Evolutionary conservation across 768 basidiomycete species (phyloP), one percentile per base, ranked within the genome.

Genomic region (Amanita muscaria): DNA sequence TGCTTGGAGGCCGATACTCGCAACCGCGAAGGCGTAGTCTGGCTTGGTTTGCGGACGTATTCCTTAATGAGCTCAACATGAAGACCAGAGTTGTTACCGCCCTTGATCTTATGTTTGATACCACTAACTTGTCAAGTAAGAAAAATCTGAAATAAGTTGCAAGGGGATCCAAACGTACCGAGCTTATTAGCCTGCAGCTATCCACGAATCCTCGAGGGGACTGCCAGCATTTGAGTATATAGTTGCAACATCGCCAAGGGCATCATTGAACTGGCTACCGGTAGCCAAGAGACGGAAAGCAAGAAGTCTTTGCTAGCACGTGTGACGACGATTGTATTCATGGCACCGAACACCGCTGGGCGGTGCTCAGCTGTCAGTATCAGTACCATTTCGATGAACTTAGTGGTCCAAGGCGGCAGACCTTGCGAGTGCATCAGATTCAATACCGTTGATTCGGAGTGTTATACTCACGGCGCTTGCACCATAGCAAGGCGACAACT

Each of bases 61-160:
- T 93, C 90, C 76, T 97, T 96, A 44, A 90, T 88, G 49, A 91
- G 82, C 67, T 89, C 85, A 49, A 91, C 88, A 60, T 88, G 87
- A 37, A 89, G 73, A 73, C 91, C 89, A 38, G 89, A 89, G 78
- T 93, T 93, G 68, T 89, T 92, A 52, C 90, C 88, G 53, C 85
- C 90, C 81, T 99, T 99, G 76, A 99, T 96, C 79, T 98, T 98
- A 82, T 99, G 94, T 36, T 96, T 94, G 53, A 99, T 99, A 73
- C 94, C 94, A 53, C 83, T 86, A 73, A 97, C 86, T 87, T 51
- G 33, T 5, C 43, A 22, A 32, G 47, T 44, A 7, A 46, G 29
- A 43, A 44, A 51, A 49, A 29, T 25, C 21, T 12, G 7, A 32
- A 23, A 4, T 14, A 52, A n/a, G n/a, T n/a, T n/a, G n/a, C 22